phyloP scores from a whole-genome alignment of 2,329 filamentous ascomycete genomes.

The Microdochium nivale region DNA sequence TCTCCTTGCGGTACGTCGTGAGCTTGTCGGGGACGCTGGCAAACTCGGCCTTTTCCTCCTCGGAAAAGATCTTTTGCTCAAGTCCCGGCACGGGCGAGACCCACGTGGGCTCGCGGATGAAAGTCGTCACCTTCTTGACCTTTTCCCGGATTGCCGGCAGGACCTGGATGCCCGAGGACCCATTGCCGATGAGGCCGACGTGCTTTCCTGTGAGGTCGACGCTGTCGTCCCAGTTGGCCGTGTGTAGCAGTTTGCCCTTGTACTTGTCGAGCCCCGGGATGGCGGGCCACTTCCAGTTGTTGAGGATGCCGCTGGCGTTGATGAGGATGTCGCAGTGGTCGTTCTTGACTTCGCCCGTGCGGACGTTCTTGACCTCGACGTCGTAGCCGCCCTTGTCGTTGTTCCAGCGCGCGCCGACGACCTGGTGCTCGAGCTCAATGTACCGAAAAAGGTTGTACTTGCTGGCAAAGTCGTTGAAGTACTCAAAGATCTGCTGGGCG shows the following conservation, averaged over 20 bases:
- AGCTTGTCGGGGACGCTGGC: conserved; percentile 26
- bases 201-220: conserved; percentile 26
- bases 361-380: conserved; percentile 18
- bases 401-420: conserved; percentile 25
- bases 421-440: conserved; percentile 14
- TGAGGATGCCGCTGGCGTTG: conserved; percentile 37
- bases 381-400: conserved; percentile 22
- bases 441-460: conserved; percentile 29
- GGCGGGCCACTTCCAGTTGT: conserved; percentile 40
- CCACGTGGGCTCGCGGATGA: conserved; percentile 42
- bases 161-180: conserved; percentile 35
- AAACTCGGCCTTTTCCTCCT: conserved; percentile 30
- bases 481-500: conserved; percentile 30
- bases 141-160: conserved; percentile 34
- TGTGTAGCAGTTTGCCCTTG: conserved; percentile 35
- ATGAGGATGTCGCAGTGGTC: conserved; percentile 38
- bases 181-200: conserved; percentile 33
- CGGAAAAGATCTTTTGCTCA: conserved; percentile 30
- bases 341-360: conserved; percentile 15
- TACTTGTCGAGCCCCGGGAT: conserved; percentile 35
- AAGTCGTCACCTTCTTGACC: conserved; percentile 34
- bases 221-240: conserved; percentile 31
- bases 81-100: conserved; percentile 33
- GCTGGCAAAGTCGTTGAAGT: conserved; percentile 28
- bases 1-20: conserved; percentile 29